phyloP scores from a whole-genome alignment of 2,329 filamentous ascomycete species.

The Chrysosporium keratinophilum region DNA sequence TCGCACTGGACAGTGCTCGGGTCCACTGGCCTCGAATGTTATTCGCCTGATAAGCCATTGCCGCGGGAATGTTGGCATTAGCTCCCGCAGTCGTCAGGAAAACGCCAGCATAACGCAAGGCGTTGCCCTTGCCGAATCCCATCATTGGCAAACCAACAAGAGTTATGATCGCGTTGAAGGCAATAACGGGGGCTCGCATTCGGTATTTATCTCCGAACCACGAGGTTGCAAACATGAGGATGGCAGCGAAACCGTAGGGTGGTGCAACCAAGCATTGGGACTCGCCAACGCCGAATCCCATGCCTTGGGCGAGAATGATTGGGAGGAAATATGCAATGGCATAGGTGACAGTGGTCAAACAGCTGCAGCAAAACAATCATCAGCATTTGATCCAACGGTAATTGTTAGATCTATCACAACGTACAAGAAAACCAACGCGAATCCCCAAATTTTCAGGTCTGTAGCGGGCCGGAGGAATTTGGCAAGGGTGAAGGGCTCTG shows the following conservation, averaged over 20 bases:
- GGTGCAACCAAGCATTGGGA: slow-evolving; percentile 64
- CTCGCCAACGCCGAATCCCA: slow-evolving; percentile 54
- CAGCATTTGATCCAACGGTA: not conserved
- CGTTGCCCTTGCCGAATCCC: slow-evolving; percentile 51
- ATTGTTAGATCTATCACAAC: not conserved
- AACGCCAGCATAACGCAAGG: slow-evolving; percentile 60
- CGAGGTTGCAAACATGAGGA: slow-evolving; percentile 51
- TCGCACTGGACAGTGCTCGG: slow-evolving; percentile 66
- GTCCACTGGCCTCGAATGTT: slow-evolving; percentile 87
- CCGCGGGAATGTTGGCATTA: slow-evolving; percentile 65
- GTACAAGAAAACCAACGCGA: slow-evolving; percentile 43
- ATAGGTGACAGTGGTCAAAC: slow-evolving; percentile 63
- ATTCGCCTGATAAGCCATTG: slow-evolving; percentile 74
- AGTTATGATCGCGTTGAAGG: slow-evolving; percentile 55
- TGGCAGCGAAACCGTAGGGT: slow-evolving; percentile 55
- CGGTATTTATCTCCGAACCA: slow-evolving; percentile 58
- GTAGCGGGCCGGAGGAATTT: slow-evolving; percentile 40
- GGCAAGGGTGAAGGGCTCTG: slow-evolving; percentile 39
- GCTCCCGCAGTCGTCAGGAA: slow-evolving; percentile 67
- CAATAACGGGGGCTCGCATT: slow-evolving; percentile 55
- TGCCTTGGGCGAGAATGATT: slow-evolving; percentile 53
- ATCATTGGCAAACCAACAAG: slow-evolving; percentile 63
- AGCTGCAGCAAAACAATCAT: slow-evolving; percentile 39
- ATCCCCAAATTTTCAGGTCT: slow-evolving; percentile 48
- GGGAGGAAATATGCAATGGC: slow-evolving; percentile 70